These are phyloP conservation scores for Artomyces pyxidatus DNA, from an alignment of 768 basidiomycete species.

Conservation along the genomic window DNA sequence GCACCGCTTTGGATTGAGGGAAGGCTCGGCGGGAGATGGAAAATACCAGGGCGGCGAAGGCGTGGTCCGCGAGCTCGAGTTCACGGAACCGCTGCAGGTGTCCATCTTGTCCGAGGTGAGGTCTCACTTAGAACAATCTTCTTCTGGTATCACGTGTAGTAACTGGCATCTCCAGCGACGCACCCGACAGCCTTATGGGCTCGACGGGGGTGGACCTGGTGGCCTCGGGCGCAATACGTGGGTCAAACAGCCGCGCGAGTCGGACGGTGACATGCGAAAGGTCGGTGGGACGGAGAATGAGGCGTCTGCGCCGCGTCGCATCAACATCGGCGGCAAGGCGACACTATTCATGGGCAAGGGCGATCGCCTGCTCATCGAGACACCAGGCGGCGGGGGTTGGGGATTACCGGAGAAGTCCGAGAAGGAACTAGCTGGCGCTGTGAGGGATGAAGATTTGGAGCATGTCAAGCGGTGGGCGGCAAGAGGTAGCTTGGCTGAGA, in stretches of 20 bases:
- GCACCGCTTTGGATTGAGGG: slow-evolving; percentile 71
- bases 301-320: slow-evolving; percentile 37
- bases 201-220: slow-evolving; percentile 72
- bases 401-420: slow-evolving; percentile 30
- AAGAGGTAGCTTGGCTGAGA: slow-evolving; percentile 61
- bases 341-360: slow-evolving; percentile 85
- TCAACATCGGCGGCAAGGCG: slow-evolving; percentile 88
- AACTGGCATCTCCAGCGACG: slow-evolving; percentile 48
- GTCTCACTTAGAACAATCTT: neutral
- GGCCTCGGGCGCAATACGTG: slow-evolving; percentile 74
- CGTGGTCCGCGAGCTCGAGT: slow-evolving; percentile 75
- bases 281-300: slow-evolving; percentile 7
- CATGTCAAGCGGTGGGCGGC: slow-evolving; percentile 54
- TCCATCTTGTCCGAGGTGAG: slow-evolving; percentile 82
- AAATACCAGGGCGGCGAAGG: slow-evolving; percentile 79
- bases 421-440: neutral
- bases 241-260: slow-evolving; percentile 59
- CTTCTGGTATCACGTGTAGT: too few relatives aligned
- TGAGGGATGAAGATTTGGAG: slow-evolving; percentile 22
- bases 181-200: slow-evolving; percentile 78
- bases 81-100: slow-evolving; percentile 75
- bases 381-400: slow-evolving; percentile 90
- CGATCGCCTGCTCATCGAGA: slow-evolving; percentile 73
- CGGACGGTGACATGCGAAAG: slow-evolving; percentile 54
- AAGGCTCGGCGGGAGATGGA: slow-evolving; percentile 63